phyloP scores from a whole-genome alignment of 371 early-diverging fungal species.

The Mortierella sp. region DNA sequence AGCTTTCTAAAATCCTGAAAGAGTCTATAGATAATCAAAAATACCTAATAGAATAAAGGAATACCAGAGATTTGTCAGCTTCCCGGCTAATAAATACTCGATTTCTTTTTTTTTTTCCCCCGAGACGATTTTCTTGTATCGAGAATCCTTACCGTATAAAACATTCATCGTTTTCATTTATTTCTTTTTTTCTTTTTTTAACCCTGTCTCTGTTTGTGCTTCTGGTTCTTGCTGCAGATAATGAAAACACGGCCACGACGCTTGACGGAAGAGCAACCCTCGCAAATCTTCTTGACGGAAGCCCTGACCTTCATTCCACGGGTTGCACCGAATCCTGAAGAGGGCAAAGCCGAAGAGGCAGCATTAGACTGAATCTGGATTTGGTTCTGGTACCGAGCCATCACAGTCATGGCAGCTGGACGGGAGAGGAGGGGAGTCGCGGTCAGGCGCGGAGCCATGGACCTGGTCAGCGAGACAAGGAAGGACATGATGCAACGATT shows the following conservation, averaged over 20 bases:
- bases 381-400: conserved; percentile 30
- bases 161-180: conserved; percentile 3
- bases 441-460: conserved; percentile 35
- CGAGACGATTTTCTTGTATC: too few relatives aligned
- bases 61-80: too few relatives aligned
- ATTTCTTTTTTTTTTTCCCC: too few relatives aligned
- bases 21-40: too few relatives aligned
- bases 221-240: conserved; percentile 82
- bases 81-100: too few relatives aligned
- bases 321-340: conserved; percentile 57
- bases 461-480: conserved; percentile 34
- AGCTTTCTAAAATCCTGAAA: neutral
- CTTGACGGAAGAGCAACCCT: conserved; percentile 83
- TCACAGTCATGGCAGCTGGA: conserved; percentile 24
- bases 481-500: conserved; percentile 19
- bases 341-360: conserved; percentile 49
- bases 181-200: too few relatives aligned
- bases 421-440: conserved; percentile 16
- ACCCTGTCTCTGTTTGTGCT: conserved; percentile 90
- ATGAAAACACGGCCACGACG: conserved; percentile 84
- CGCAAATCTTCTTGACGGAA: conserved; percentile 86
- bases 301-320: conserved; percentile 89
- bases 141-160: too few relatives aligned
- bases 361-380: conserved; percentile 24
- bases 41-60: too few relatives aligned